Base-by-base conservation (phyloP, 1,284 basidiomycete species). In the Spongiforma sp. region DNA sequence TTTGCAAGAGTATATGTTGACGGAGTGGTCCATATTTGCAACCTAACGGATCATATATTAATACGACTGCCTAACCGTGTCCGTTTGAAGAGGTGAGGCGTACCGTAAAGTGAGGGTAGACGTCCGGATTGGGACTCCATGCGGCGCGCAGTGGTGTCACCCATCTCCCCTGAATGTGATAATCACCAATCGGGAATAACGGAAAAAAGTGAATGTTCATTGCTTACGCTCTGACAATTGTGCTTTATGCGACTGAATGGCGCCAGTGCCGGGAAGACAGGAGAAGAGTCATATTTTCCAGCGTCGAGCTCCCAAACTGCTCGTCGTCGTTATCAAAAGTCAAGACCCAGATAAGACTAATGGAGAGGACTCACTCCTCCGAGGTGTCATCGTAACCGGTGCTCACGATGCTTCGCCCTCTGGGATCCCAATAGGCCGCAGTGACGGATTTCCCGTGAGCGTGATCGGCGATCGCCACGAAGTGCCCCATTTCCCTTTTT, bases 351-450 rank as follows among this genome's bases (percentile, higher is more conserved):
- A 33, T 3, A 10, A 54, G 15, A 8, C 3, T n/a, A n/a, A 57
- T n/a, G 8, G 11, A 19, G 28, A 10, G 30, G 46, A 68, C 89
- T 69, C 72, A 93, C 92, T 68, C 69, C 90, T 81, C 41, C 94
- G 69, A n/a, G 2, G 83, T 85, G 76, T 94, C 88, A 68, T 94
- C 93, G 69, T 94, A 93, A 72, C 88, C 88, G 8, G 93, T 94
- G 75, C 90, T 93, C 46, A 93, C 87, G 65, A 94, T 88, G 58
- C 85, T 82, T 39, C 89, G 83, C 15, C 92, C 92, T 62, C 88
- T 80, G 10, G 91, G 85, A 73, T 93, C 91, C 92, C 92, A 94
- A 68, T 89, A 93, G 0, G 90, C 93, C 12, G 93, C 88, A 67
- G 89, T 93, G 50, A 88, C 90, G 24, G 90, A 90, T 73, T 91